A percentile compares a stretch with the other conserved stretches of the same genome.
phyloP scores from a whole-genome alignment of 73 alveolate genomes.

The Paramecium biaurelia region DNA sequence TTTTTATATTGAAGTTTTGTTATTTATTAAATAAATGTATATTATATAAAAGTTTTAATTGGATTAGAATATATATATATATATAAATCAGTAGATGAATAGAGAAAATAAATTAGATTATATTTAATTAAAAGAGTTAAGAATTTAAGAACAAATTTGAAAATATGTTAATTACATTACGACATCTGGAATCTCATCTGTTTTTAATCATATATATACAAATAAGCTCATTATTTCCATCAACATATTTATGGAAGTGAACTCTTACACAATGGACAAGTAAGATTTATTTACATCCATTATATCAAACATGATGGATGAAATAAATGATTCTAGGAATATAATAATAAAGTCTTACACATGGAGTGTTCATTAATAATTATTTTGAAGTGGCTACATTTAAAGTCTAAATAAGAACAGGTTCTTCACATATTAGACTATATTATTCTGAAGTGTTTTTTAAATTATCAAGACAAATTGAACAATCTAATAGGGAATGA shows the following conservation, averaged over 20 bases:
- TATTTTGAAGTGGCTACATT: not conserved
- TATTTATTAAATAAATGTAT: no score
- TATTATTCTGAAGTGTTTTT: not conserved
- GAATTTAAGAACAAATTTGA: not conserved
- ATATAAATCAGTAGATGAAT: no score
- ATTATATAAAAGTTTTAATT: no score
- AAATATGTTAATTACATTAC: not conserved
- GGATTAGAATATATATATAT: no score
- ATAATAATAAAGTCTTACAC: not conserved
- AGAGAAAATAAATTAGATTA: no score
- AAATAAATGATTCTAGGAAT: not conserved
- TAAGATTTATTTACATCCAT: not conserved
- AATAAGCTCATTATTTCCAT: not conserved
- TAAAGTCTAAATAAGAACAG: not conserved
- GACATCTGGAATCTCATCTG: not conserved
- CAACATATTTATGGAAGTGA: constrained; percentile 2
- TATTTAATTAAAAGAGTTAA: not conserved
- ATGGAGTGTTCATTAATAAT: not conserved
- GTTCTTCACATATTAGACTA: not conserved
- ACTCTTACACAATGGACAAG: constrained; percentile 1
- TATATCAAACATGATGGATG: not conserved
- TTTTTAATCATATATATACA: not conserved
- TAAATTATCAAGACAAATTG: not conserved
- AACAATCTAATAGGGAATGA: not conserved
- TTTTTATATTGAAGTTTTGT: not conserved